Evolutionary conservation across 306 rosid species (phyloP).

Genomic region (Prunus campanulata): DNA sequence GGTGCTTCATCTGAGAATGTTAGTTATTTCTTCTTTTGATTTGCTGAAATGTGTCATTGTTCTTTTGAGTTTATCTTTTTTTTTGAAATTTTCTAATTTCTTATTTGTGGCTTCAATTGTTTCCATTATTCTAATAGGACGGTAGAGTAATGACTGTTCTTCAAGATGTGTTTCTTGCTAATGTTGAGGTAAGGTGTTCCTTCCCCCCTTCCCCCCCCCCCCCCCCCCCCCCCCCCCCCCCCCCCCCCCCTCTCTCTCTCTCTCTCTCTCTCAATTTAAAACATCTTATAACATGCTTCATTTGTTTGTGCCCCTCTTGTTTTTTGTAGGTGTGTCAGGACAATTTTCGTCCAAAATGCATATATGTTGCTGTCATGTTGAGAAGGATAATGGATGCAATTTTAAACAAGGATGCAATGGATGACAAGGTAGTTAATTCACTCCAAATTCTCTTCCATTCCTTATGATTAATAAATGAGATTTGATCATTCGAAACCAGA

Average conservation of each 20-base stretch:
- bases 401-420: slow-evolving; percentile 89
- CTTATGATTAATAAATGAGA: no score
- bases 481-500: no score
- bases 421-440: slow-evolving; percentile 60
- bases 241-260: not conserved
- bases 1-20: slow-evolving; percentile 35
- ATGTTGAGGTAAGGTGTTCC: slow-evolving; percentile 52
- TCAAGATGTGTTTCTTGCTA: slow-evolving; percentile 74
- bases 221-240: no score
- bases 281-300: slow-evolving; percentile 4
- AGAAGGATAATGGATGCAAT: slow-evolving; percentile 91
- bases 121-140: slow-evolving; percentile 10
- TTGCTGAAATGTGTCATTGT: not conserved
- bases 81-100: slow-evolving; percentile 2
- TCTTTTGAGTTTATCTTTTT: not conserved
- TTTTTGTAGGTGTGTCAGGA: slow-evolving; percentile 46
- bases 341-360: slow-evolving; percentile 78
- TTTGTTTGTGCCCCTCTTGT: slow-evolving; percentile 8
- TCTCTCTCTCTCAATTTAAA: slow-evolving; percentile 9
- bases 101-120: slow-evolving; percentile 16
- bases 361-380: slow-evolving; percentile 87
- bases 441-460: no score
- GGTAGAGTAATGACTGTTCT: slow-evolving; percentile 46
- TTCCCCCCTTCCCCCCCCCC: rapidly evolving
- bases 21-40: slow-evolving; percentile 13